A percentile compares a stretch with the other conserved stretches of the same genome.
Conservation (phyloP, 1,139 yeast species). For the Saccharomyces hybrid region DNA sequence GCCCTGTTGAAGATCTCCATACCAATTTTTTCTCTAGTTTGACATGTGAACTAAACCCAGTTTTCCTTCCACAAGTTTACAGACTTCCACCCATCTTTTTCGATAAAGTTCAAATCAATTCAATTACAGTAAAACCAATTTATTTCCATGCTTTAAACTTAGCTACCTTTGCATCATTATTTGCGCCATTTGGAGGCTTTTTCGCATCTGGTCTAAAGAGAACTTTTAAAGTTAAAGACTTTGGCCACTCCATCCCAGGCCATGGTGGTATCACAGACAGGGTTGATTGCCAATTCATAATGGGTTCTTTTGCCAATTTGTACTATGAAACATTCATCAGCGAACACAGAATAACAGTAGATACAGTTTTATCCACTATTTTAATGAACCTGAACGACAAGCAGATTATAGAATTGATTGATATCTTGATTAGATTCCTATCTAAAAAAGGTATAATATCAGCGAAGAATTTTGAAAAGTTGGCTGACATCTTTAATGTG, state of each 20-base stretch:
- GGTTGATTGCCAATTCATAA: conserved; percentile 93
- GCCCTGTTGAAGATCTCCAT: conserved; percentile 70
- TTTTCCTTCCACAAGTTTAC: conserved; percentile 71
- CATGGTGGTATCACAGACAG: conserved; percentile 98
- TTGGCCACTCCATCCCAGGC: conserved; percentile 91
- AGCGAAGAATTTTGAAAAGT: conserved; percentile 30
- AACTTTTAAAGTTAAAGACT: conserved; percentile 91
- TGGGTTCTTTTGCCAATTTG: conserved; percentile 92
- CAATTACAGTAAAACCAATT: conserved; percentile 68
- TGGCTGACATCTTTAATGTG: conserved; percentile 19
- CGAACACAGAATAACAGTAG: conserved; percentile 61
- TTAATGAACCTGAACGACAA: conserved; percentile 61
- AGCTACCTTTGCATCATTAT: conserved; percentile 91
- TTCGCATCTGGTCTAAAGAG: conserved; percentile 96
- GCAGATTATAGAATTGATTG: conserved; percentile 59
- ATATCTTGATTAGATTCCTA: conserved; percentile 56
- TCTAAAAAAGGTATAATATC: conserved; percentile 46
- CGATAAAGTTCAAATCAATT: conserved; percentile 40
- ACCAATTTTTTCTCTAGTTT: conserved; percentile 54
- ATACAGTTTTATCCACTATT: conserved; percentile 66
- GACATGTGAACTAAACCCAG: conserved; percentile 79
- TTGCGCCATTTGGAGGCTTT: conserved; percentile 98
- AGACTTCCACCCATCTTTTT: conserved; percentile 65
- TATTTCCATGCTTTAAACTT: conserved; percentile 80
- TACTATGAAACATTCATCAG: conserved; percentile 90